Percentiles rank a stretch among this genome's conserved stretches.
These are phyloP conservation scores for Solanum aculeatissimum DNA, from an alignment of 305 asterid genomes.

Conservation along the genomic window DNA sequence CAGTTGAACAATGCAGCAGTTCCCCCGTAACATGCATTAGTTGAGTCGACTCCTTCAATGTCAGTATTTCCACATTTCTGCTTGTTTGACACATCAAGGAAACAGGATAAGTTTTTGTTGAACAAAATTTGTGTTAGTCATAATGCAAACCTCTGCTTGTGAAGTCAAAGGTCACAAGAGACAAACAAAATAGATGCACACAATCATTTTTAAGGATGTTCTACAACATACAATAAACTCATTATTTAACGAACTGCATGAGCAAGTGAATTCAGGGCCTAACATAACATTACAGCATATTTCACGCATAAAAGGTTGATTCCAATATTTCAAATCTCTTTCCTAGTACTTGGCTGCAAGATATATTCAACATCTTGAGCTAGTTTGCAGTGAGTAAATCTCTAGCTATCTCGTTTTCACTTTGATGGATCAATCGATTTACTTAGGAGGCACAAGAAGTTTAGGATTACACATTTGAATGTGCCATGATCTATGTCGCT, in stretches of 20 bases:
- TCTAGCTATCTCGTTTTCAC: background rate
- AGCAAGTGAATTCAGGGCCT: background rate
- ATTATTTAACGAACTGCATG: background rate
- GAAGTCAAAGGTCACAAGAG: background rate
- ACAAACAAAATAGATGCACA: background rate
- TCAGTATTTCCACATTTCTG: constrained; percentile 91
- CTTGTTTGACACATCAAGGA: constrained; percentile 7
- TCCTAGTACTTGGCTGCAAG: background rate
- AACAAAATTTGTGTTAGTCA: background rate
- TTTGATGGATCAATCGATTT: background rate
- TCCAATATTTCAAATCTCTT: background rate
- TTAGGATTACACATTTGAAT: background rate
- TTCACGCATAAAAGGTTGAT: background rate
- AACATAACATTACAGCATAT: background rate
- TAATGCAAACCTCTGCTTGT: background rate
- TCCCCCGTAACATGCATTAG: constrained; percentile 98
- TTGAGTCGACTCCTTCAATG: constrained; percentile 97
- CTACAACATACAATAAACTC: background rate
- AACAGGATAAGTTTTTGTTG: background rate
- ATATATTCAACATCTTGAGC: background rate
- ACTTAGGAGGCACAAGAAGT: background rate
- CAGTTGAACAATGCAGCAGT: constrained; percentile 96
- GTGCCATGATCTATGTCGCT: background rate
- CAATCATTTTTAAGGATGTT: background rate
- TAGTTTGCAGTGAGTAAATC: background rate